These are phyloP conservation scores for Boletus bicolor DNA, from an alignment of 768 basidiomycete genomes.

Conservation along the genomic window DNA sequence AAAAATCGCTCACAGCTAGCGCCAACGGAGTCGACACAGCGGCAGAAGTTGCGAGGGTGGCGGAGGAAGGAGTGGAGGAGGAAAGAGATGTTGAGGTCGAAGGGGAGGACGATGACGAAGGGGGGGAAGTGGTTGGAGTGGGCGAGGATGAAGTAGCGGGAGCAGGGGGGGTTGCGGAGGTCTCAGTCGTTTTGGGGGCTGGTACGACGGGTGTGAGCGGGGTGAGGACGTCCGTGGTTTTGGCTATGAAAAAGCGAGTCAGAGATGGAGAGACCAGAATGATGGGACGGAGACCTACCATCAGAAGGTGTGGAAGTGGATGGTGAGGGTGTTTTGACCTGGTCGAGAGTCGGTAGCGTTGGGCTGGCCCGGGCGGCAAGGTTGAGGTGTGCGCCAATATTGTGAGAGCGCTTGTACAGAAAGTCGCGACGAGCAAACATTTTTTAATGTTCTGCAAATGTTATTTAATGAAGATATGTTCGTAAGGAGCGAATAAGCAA, in stretches of 20 bases:
- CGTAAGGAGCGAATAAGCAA: constrained; percentile 24
- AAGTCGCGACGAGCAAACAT: constrained; percentile 15
- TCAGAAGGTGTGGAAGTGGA: neutral
- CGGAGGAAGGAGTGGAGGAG: constrained; percentile 5
- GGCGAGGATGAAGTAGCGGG: constrained; percentile 2
- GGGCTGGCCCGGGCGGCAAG: constrained; percentile 8
- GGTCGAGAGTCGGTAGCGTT: accelerated
- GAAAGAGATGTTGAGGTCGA: neutral
- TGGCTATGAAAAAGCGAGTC: constrained; percentile 2
- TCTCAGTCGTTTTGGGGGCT: constrained; percentile 13
- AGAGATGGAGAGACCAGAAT: neutral
- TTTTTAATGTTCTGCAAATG: neutral
- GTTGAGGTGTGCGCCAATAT: constrained; percentile 3
- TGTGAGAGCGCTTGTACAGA: constrained; percentile 16
- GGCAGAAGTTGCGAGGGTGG: constrained; percentile 1
- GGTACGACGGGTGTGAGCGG: neutral
- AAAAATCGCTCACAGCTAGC: constrained; percentile 21
- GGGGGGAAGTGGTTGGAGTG: constrained; percentile 2
- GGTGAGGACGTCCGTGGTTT: neutral
- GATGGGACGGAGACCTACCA: neutral
- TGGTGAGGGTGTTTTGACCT: too few relatives aligned
- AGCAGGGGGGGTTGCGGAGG: constrained; percentile 13
- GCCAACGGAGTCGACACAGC: neutral
- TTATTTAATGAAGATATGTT: constrained; percentile 1
- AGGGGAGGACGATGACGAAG: constrained; percentile 9